Percentiles rank a stretch among this genome's conserved stretches.
Evolutionary conservation across 2,329 filamentous ascomycete species (phyloP).

Genomic region (Ophiosphaerella narmari): DNA sequence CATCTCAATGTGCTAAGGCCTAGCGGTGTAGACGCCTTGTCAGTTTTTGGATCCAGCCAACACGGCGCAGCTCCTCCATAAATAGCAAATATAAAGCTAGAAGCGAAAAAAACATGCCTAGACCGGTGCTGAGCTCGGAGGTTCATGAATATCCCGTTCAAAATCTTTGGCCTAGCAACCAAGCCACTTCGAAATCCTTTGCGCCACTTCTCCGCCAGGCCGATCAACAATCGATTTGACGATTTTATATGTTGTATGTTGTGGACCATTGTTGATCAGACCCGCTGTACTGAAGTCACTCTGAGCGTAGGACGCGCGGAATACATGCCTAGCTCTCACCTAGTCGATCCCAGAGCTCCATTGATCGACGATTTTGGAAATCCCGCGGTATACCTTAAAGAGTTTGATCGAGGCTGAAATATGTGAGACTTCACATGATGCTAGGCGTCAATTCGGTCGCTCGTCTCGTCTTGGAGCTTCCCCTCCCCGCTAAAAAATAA

Average conservation of each 20-base stretch:
- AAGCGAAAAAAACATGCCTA: too few species aligned
- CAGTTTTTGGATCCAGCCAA: too few species aligned
- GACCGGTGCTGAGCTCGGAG: too few species aligned
- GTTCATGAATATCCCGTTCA: too few species aligned
- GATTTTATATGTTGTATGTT: conserved; percentile 5
- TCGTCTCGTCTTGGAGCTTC: conserved; percentile 16
- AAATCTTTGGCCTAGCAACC: background rate
- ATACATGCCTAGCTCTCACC: conserved; percentile 14
- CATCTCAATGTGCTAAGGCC: too few species aligned
- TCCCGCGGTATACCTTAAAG: conserved; percentile 11
- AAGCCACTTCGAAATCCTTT: background rate
- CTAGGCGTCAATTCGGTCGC: conserved; percentile 15
- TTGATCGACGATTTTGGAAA: conserved; percentile 15
- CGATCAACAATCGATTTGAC: background rate
- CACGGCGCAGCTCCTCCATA: too few species aligned
- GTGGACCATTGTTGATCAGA: conserved; percentile 6
- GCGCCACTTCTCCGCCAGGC: background rate
- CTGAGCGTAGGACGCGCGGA: conserved; percentile 1
- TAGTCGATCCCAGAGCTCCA: conserved; percentile 1
- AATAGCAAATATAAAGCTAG: too few species aligned
- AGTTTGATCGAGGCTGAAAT: conserved; percentile 29
- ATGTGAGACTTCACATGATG: conserved; percentile 30
- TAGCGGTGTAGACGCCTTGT: too few species aligned
- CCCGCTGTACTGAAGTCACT: conserved; percentile 6
- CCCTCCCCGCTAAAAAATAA: conserved; percentile 31